These are phyloP conservation scores for Mycena capillaripes DNA, from an alignment of 768 basidiomycete species.

Conservation along the genomic window DNA sequence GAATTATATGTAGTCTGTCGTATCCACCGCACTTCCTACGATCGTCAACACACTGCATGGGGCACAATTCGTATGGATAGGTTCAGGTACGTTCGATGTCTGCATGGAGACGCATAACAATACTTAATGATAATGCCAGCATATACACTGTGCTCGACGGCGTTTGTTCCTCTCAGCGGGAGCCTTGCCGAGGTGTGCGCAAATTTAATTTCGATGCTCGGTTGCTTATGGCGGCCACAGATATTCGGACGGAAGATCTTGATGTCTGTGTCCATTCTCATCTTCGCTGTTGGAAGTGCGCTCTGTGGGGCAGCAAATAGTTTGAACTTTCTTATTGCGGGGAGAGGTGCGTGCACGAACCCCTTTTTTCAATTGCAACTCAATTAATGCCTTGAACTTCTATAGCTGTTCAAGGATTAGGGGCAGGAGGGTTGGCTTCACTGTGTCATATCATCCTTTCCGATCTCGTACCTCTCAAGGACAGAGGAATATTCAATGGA, in stretches of 20 bases:
- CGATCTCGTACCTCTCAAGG: constrained; percentile 61
- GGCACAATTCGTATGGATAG: constrained; percentile 59
- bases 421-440: constrained; percentile 53
- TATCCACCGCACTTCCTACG: constrained; percentile 44
- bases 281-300: constrained; percentile 61
- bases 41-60: constrained; percentile 49
- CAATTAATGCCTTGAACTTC: neutral
- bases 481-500: constrained; percentile 56
- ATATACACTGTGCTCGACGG: constrained; percentile 3
- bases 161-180: constrained; percentile 4
- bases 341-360: neutral
- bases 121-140: neutral
- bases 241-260: constrained; percentile 56
- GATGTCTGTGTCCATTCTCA: constrained; percentile 46
- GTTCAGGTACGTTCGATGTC: constrained; percentile 35
- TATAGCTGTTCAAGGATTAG: constrained; percentile 55
- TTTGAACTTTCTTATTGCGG: neutral
- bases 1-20: neutral
- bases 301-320: constrained; percentile 51
- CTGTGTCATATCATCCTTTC: constrained; percentile 56
- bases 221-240: constrained; percentile 15
- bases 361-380: neutral
- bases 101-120: neutral
- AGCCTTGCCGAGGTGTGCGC: neutral
- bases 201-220: no score